Evolutionary conservation across 1,284 basidiomycete genomes (phyloP), one percentile per base, ranked within the genome.

Genomic region (Ceratobasidium theobromae): DNA sequence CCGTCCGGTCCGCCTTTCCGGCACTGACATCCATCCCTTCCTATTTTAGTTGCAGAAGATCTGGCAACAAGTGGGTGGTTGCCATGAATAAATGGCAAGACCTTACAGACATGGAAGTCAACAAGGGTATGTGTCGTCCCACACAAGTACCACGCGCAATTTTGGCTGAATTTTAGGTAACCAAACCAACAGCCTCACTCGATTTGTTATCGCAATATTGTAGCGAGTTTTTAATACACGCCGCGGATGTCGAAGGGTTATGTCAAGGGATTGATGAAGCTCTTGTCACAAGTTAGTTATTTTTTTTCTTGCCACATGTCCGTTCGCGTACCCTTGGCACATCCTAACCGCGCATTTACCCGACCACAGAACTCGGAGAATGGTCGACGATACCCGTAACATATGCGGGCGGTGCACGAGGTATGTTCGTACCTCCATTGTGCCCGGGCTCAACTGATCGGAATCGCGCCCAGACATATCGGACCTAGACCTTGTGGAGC

Each of bases 21-120:
- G 35, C 16, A 18, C 41, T 46, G 33, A 62, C 57, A 51, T 28
- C 35, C 35, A 30, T 35, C 35, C 16, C 35, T 48, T 28, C 6
- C 33, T 16, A 21, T 30, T 33, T 43, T 57, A 96, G 96, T 75
- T 99, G 97, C 77, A 86, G 96, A 21, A 84, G 85, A 71, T 80
- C 85, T 73, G 88, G 80, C 12, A 78, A 85, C 25, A 86, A 81
- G 70, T 99, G 97, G 97, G 81, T 95, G 38, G 91, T 99, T 5
- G 95, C 97, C 0, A 98, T 97, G 95, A 98, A 99, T 78, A 93
- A 95, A 73, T 99, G 97, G 97, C 95, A 98, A 76, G 89, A 91
- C 66, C 84, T 98, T 62, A 98, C 97, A 0, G 92, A 98, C 73
- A 93, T 94, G 87, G 88, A 91, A 73, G 91, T 99, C 18, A 89